Percentiles rank a stretch among this genome's conserved stretches.
Conservation (phyloP, 495 filamentous ascomycete species). For the Penicillium lagena region DNA sequence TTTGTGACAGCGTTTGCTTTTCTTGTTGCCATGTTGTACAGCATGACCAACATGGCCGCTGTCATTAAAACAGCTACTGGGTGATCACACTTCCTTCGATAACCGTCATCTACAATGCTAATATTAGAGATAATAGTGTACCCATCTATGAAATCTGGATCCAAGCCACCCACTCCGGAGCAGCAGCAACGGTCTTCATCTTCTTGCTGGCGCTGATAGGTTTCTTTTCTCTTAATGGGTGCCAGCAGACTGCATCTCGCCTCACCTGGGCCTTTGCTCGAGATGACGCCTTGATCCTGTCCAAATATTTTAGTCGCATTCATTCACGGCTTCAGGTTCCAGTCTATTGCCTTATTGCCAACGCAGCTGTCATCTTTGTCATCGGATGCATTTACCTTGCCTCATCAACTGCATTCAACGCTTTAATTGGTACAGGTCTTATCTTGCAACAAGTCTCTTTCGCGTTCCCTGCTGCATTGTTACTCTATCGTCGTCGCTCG, state of each 20-base stretch:
- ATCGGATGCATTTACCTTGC: constrained; percentile 21
- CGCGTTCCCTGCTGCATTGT: constrained; percentile 6
- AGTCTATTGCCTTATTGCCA: constrained; percentile 11
- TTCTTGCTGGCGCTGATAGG: constrained; percentile 13
- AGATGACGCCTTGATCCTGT: constrained; percentile 22
- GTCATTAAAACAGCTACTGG: neutral
- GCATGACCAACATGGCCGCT: neutral
- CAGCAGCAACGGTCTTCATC: constrained; percentile 17
- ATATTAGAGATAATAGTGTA: constrained; percentile 3
- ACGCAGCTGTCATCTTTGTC: constrained; percentile 12
- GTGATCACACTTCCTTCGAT: neutral
- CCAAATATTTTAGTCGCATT: constrained; percentile 8
- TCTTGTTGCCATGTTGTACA: constrained; percentile 15
- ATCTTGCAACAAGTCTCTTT: constrained; percentile 14
- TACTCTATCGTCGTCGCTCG: constrained; percentile 8
- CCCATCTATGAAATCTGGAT: constrained; percentile 18
- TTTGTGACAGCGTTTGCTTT: constrained; percentile 17
- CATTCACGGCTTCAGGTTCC: constrained; percentile 14
- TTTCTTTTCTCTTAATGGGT: constrained; percentile 18
- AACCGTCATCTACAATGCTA: too few relatives aligned
- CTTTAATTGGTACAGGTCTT: constrained; percentile 11
- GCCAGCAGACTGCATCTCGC: constrained; percentile 23
- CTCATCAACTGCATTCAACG: constrained; percentile 18
- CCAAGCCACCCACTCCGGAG: constrained; percentile 16
- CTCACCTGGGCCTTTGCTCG: constrained; percentile 34